Conservation (phyloP, 1,139 yeast species). For the Scheffersomyces parashehatae region DNA sequence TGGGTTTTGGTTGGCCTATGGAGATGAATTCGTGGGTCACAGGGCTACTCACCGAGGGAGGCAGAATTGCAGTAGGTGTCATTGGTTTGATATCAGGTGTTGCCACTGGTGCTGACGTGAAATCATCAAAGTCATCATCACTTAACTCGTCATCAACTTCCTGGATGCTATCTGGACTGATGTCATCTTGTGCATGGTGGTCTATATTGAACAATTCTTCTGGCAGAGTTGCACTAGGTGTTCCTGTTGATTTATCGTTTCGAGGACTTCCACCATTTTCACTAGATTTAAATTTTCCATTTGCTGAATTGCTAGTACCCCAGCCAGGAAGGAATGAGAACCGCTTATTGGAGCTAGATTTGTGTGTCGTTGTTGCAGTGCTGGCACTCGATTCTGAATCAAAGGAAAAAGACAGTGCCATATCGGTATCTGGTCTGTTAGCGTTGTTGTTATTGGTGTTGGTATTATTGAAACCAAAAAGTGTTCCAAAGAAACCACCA, state of each 20-base stretch:
- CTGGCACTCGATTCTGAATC: not conserved
- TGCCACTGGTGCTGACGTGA: conserved; percentile 8
- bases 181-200: too few species aligned
- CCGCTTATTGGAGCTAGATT: conserved; percentile 3
- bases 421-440: conserved; percentile 1
- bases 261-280: too few species aligned
- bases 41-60: conserved; percentile 1
- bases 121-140: conserved; percentile 14
- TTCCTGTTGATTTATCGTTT: too few species aligned
- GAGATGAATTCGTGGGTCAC: conserved; percentile 2
- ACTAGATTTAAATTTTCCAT: too few species aligned
- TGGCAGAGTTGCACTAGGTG: too few species aligned
- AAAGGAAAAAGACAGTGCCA: not conserved
- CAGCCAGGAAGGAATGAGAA: conserved; percentile 11
- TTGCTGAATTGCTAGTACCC: not conserved
- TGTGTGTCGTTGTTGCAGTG: not conserved
- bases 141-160: conserved; percentile 1
- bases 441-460: not conserved
- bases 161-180: too few species aligned
- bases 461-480: conserved; percentile 23
- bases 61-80: not conserved
- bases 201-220: too few species aligned
- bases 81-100: not conserved
- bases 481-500: conserved; percentile 28
- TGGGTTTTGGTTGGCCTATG: not conserved